A percentile compares a stretch with the other conserved stretches of the same genome.
phyloP scores from a whole-genome alignment of 139 green algal species.

The Bryopsis sp. region DNA sequence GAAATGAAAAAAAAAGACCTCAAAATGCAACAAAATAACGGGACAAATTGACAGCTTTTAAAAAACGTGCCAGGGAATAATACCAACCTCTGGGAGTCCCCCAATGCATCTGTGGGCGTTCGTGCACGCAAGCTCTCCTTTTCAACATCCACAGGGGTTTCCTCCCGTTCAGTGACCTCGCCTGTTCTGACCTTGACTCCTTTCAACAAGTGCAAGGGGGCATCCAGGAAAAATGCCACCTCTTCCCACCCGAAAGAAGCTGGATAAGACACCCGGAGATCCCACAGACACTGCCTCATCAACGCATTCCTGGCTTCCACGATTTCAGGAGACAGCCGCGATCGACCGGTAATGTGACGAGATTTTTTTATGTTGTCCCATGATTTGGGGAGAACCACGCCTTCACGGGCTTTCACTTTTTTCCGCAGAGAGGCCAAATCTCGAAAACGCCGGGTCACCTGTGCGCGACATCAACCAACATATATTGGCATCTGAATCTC shows the following conservation, averaged over 20 bases:
- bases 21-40: no score
- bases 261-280: slow-evolving; percentile 4
- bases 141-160: no score
- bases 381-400: not conserved
- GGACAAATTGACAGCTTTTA: no score
- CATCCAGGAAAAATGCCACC: slow-evolving; percentile 12
- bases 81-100: no score
- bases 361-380: slow-evolving; percentile 6
- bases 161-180: no score
- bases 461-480: not conserved
- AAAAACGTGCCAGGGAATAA: no score
- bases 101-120: no score
- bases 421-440: not conserved
- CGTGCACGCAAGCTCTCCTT: no score
- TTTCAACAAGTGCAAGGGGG: not conserved
- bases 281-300: slow-evolving; percentile 12
- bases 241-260: slow-evolving; percentile 1
- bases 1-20: no score
- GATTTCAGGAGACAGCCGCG: not conserved
- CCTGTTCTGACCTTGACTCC: no score
- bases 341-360: not conserved
- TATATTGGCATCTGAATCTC: not conserved
- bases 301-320: not conserved
- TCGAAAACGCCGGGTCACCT: slow-evolving; percentile 4
- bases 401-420: not conserved